These are phyloP conservation scores for Xylaria sp. DNA, from an alignment of 2,329 filamentous ascomycete species.

Conservation along the genomic window DNA sequence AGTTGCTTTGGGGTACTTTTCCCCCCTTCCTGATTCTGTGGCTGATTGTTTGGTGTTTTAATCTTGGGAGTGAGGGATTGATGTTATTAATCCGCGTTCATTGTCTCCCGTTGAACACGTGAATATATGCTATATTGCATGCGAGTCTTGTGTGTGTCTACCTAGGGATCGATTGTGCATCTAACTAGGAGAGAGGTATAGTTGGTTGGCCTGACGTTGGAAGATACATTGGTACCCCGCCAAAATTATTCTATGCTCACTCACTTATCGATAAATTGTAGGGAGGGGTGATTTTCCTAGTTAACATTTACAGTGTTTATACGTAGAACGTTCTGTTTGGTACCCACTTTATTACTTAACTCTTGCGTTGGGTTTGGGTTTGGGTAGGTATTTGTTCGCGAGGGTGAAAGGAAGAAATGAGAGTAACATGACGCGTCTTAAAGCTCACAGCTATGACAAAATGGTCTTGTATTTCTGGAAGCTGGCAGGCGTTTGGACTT, in stretches of 20 bases:
- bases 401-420: too few relatives aligned
- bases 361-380: too few relatives aligned
- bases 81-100: neutral
- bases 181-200: too few relatives aligned
- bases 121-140: neutral
- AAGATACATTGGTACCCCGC: slow-evolving; percentile 26
- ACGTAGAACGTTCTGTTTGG: too few relatives aligned
- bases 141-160: neutral
- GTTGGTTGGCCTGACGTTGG: slow-evolving; percentile 17
- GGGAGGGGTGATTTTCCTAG: slow-evolving; percentile 16
- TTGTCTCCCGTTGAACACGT: neutral
- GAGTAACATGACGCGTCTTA: too few relatives aligned
- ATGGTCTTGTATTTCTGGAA: too few relatives aligned
- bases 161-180: too few relatives aligned
- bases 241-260: slow-evolving; percentile 29
- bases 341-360: neutral
- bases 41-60: neutral
- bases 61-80: neutral
- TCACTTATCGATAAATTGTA: slow-evolving; percentile 30
- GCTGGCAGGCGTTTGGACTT: too few relatives aligned
- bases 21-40: neutral
- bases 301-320: too few relatives aligned
- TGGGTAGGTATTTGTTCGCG: too few relatives aligned
- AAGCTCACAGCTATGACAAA: too few relatives aligned
- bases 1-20: neutral